Evolutionary conservation across 176 grass and related monocot species (phyloP), one percentile per base, ranked within the genome.

Genomic region (Rhynchospora tenuis): DNA sequence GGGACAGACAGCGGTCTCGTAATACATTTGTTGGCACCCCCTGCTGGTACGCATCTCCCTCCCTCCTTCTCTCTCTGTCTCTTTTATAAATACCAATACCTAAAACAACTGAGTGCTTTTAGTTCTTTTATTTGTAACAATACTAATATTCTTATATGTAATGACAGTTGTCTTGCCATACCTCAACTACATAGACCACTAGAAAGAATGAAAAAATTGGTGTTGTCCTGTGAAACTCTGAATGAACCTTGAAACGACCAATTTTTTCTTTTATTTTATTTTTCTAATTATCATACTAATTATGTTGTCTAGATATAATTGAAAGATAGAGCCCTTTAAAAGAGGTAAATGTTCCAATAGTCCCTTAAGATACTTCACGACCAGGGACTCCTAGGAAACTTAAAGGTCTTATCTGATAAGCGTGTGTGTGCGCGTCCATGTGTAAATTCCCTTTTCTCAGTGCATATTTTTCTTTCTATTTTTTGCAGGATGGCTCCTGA

Each of bases 1-100:
- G 96, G 81, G 94, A 99, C 85, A 91, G 96, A 67, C 96, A 95
- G 83, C 75, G 96, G 15, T 89, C 91, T 66, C 90, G 96, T 86
- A 99, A 92, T 90, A 99, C 96, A 56, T 99, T 99, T 87, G 96
- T 95, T 71, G 96, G 96, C 20, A 99, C 96, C 9, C 96, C 96
- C 68, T 99, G 96, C 86, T 99, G 96, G 96, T 97, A 55, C 75
- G 51, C 80, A 45, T 86, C 71, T 60, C 52, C 81, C 65, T 81
- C 45, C 86, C 71, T 63, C 62, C 26, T 9, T 51, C 38, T 72
- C n/a, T 13, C 68, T 74, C 73, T 76, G 24, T 17, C 73, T 19
- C 11, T 14, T 33, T 13, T 31, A 54, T 29, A 77, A 28, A 74
- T 6, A 28, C 24, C 26, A 77, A 29, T 22, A 31, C 73, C 15